Percentiles rank a stretch among this genome's conserved stretches.
phyloP scores from a whole-genome alignment of 495 filamentous ascomycete genomes.

The Rusavskia elegans region DNA sequence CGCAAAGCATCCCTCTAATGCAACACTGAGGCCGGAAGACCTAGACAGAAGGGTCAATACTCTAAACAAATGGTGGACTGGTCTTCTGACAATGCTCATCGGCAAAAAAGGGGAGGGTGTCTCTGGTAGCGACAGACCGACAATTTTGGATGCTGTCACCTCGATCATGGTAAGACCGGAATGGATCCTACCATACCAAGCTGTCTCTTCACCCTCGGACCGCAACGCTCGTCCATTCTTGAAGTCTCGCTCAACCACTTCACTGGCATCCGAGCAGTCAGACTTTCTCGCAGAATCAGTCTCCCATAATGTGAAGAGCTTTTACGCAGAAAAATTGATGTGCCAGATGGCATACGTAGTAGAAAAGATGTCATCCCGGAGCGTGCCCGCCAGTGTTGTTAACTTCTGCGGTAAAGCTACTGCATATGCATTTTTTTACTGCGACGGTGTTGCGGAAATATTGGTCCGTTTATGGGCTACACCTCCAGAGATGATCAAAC shows the following conservation, averaged over 20 bases:
- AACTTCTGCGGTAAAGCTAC: conserved; percentile 87
- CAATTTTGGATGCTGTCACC: conserved; percentile 64
- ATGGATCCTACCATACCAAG: conserved; percentile 63
- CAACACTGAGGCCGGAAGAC: conserved; percentile 59
- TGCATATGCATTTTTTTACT: conserved; percentile 95
- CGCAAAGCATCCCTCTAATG: conserved; percentile 52
- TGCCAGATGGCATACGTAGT: conserved; percentile 81
- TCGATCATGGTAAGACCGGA: conserved; percentile 86
- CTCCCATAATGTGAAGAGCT: conserved; percentile 83
- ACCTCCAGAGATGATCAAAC: conserved; percentile 45
- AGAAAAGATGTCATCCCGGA: conserved; percentile 77
- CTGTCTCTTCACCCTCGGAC: conserved; percentile 41
- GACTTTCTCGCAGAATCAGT: conserved; percentile 79
- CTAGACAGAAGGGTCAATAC: conserved; percentile 70
- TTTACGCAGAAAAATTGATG: conserved; percentile 74
- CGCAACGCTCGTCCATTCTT: conserved; percentile 26
- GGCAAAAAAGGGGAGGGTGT: conserved; percentile 55
- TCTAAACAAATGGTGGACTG: conserved; percentile 92
- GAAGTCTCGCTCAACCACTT: conserved; percentile 35
- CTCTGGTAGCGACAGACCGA: conserved; percentile 62
- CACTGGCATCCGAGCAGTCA: conserved; percentile 43
- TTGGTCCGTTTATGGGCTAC: conserved; percentile 73
- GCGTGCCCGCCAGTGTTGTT: conserved; percentile 82
- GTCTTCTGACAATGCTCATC: conserved; percentile 72
- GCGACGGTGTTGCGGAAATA: conserved; percentile 74